phyloP scores from a whole-genome alignment of 495 filamentous ascomycete species.

The Rostrohypoxylon terebratum region DNA sequence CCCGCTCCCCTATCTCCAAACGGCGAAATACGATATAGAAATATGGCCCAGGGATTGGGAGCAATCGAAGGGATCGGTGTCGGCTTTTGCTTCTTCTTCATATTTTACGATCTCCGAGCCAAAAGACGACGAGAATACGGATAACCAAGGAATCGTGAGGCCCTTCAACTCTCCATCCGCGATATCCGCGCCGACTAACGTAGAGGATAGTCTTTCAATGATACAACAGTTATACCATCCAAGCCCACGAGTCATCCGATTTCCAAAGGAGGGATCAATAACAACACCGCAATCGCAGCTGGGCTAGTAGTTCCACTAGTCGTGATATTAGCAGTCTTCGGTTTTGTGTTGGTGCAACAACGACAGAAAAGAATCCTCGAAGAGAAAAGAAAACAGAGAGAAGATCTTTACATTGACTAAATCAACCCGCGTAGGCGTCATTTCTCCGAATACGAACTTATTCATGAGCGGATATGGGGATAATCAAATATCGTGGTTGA shows the following conservation, averaged over 20 bases:
- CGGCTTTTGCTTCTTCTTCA: constrained; percentile 31
- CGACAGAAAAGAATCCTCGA: constrained; percentile 41
- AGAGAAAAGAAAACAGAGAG: constrained; percentile 43
- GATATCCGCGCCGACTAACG: neutral
- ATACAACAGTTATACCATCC: constrained; percentile 31
- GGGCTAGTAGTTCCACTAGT: constrained; percentile 44
- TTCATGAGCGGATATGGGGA: neutral
- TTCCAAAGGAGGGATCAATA: constrained; percentile 31
- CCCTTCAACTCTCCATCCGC: neutral
- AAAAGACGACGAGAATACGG: neutral
- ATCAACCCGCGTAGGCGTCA: neutral
- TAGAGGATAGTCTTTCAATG: constrained; percentile 25
- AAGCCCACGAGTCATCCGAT: constrained; percentile 32
- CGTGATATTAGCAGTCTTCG: constrained; percentile 40
- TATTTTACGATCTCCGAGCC: constrained; percentile 37
- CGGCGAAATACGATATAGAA: constrained; percentile 56
- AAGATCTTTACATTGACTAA: constrained; percentile 44
- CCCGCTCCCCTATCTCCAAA: constrained; percentile 52
- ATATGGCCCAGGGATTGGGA: constrained; percentile 40
- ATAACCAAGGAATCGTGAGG: constrained; percentile 18
- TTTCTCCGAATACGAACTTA: neutral
- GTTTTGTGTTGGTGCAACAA: constrained; percentile 42
- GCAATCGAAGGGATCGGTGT: constrained; percentile 12
- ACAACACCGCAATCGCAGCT: constrained; percentile 46
- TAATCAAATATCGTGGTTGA: neutral